Conservation (phyloP, 2,329 filamentous ascomycete genomes). For the Fusarium cicatricum region DNA sequence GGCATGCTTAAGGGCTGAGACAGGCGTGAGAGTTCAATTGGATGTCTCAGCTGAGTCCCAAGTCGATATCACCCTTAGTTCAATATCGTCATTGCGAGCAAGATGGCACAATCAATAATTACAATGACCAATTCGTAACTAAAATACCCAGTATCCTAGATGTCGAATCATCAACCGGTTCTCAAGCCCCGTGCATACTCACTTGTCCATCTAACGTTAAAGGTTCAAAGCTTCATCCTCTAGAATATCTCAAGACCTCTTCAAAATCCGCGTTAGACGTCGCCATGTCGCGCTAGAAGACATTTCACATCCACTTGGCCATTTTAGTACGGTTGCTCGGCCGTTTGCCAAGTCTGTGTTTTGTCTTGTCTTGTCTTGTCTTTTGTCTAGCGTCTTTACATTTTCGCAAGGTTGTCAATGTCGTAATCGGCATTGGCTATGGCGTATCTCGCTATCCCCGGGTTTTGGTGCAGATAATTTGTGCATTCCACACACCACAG, state of each 20-base stretch:
- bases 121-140: slow-evolving; percentile 8
- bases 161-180: slow-evolving; percentile 2
- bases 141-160: slow-evolving; percentile 11
- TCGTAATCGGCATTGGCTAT: slow-evolving; percentile 38
- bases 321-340: slow-evolving; percentile 19
- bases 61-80: slow-evolving; percentile 19
- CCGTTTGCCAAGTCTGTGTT: slow-evolving; percentile 18
- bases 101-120: slow-evolving; percentile 35
- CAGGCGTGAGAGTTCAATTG: slow-evolving; percentile 14
- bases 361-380: too few species aligned
- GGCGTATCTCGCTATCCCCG: slow-evolving; percentile 27
- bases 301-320: slow-evolving; percentile 19
- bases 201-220: not conserved
- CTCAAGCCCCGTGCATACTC: not conserved
- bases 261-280: not conserved
- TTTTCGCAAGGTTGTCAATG: slow-evolving; percentile 22
- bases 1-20: not conserved
- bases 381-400: too few species aligned
- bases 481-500: slow-evolving; percentile 22
- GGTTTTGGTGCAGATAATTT: not conserved
- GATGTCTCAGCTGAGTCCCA: slow-evolving; percentile 6
- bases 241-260: slow-evolving; percentile 3
- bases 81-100: slow-evolving; percentile 23
- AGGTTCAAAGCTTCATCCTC: not conserved
- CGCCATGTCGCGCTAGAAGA: not conserved